Conservation (phyloP, 2,329 filamentous ascomycete species). For the Annulohypoxylon truncatum region DNA sequence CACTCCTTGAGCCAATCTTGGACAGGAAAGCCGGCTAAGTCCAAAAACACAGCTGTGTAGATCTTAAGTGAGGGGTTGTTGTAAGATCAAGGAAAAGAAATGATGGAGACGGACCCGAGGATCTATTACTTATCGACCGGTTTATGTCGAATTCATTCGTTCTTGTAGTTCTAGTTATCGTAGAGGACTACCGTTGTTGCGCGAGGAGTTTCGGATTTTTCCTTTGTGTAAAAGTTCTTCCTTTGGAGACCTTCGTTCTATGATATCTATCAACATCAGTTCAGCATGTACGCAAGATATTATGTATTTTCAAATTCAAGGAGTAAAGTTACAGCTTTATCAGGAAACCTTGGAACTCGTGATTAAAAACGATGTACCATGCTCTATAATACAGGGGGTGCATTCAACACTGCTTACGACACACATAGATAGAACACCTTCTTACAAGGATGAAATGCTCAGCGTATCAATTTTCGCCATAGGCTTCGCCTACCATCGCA, state of each 20-base stretch:
- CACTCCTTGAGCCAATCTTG: slow-evolving; percentile 35
- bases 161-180: background rate
- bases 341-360: background rate
- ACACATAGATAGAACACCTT: background rate
- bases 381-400: background rate
- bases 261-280: background rate
- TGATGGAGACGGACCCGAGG: background rate
- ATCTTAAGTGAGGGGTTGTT: background rate
- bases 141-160: background rate
- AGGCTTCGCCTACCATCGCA: slow-evolving; percentile 7
- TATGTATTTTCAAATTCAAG: slow-evolving; percentile 1
- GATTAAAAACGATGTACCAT: background rate
- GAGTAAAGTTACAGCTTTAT: background rate
- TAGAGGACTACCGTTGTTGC: background rate
- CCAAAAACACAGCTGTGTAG: background rate
- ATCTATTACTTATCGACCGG: background rate
- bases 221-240: background rate
- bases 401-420: background rate
- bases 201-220: background rate
- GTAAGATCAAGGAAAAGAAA: background rate
- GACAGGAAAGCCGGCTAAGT: slow-evolving; percentile 15
- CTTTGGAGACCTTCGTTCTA: background rate
- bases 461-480: slow-evolving; percentile 31
- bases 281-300: background rate
- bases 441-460: background rate